Evolutionary conservation across 1,284 basidiomycete species (phyloP), one percentile per base, ranked within the genome.

Genomic region (Pterulicium gracile): DNA sequence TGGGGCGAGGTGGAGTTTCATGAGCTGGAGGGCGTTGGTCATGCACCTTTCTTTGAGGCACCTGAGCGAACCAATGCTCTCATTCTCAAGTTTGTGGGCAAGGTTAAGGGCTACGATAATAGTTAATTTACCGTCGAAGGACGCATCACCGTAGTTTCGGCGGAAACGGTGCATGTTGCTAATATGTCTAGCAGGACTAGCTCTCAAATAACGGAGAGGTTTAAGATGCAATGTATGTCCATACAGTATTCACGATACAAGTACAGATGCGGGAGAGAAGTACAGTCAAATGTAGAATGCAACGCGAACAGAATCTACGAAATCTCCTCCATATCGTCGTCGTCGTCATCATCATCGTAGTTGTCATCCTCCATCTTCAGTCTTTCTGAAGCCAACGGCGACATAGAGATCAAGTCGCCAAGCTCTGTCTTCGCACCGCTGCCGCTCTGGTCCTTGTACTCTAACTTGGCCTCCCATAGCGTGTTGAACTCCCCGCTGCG

Each of bases 401-500:
- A 13, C 27, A 10, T 34, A 15, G 42, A 43, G 42, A 20, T 44
- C 24, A 47, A n/a, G 17, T 44, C 15, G 20, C 44, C 44, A 27
- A 27, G 17, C 27, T 24, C 15, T 4, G 42, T 18, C 44, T 73
- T 70, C 53, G 80, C 80, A 0, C 64, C 70, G 57, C 79, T 79
- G 52, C 79, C 66, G 75, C 79, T 45, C 19, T 49, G 19, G 24
- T 73, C 75, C 54, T 77, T 77, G 62, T 73, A 84, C 52, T 75
- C 78, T 47, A 76, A 71, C 56, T 77, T 75, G 46, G 85, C 68
- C 61, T 85, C 80, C 79, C 80, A 86, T 48, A 74, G 61, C 10
- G 80, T 81, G 47, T 79, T 82, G 58, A 70, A 62, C 63, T 87
- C 82, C 45, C 93, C 93, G 45, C 81, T 81, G 47, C 82, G 81